Evolutionary conservation across 768 basidiomycete genomes (phyloP), one percentile per base, ranked within the genome.

Genomic region (Termitomyces titanicus): DNA sequence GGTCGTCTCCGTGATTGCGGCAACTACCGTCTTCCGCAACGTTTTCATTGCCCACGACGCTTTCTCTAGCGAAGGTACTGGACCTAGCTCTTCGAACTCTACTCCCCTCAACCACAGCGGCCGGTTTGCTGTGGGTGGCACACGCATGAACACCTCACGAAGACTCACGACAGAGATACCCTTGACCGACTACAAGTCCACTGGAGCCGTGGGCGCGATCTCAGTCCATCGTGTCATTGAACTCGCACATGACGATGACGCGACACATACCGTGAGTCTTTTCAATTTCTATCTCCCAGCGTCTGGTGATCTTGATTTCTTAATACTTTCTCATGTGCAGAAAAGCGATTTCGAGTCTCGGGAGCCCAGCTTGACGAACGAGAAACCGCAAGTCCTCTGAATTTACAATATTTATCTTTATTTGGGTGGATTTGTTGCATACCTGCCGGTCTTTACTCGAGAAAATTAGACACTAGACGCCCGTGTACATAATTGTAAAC

Each of bases 11-110:
- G 69, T 66, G n/a, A 70, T 72, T 18, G 71, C 70, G 0, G 62
- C 71, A 0, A 72, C 70, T 12, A 69, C 70, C 5, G 70, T 72
- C 25, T 72, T 72, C 61, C 66, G 70, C 29, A 71, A 72, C 51
- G 70, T 72, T 45, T 72, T 72, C 59, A 66, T 55, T 22, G 61
- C 64, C 8, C 66, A 68, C 34, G 71, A 72, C 49, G 60, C 58
- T 2, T 72, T 72, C 64, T 61, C 65, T 7, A 47, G 59, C 46
- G 61, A 66, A 25, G 31, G 43, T 2, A 47, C 51, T 40, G 59
- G 51, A 20, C 45, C 11, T 49, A 31, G 15, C n/a, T 33, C 40
- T 24, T 55, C 54, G 7, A 50, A 42, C 15, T 49, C 47, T 9
- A 35, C 31, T 10, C 50, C 48, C 1, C 46, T 51, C 38, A 47